These are phyloP conservation scores for Sporothrix schenckii DNA, from an alignment of 2,329 filamentous ascomycete genomes.

Conservation along the genomic window DNA sequence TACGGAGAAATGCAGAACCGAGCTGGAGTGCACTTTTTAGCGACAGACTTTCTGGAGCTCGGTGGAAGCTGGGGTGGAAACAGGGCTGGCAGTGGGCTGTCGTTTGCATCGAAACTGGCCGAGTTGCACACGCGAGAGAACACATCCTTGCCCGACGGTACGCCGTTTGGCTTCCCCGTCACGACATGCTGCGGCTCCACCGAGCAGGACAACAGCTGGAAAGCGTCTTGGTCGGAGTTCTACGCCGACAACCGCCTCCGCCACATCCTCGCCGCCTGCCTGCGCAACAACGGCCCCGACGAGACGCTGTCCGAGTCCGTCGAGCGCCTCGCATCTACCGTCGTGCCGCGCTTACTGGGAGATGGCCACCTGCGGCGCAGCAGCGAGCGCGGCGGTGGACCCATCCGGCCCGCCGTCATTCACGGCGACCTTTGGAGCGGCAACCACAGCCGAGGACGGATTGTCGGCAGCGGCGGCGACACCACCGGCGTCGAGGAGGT, in stretches of 20 bases:
- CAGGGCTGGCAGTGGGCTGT: conserved; percentile 52
- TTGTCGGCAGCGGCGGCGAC: conserved; percentile 52
- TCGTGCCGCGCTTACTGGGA: conserved; percentile 77
- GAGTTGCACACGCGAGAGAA: conserved; percentile 69
- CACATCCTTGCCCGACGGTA: conserved; percentile 64
- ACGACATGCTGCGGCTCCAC: conserved; percentile 86
- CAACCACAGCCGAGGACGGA: conserved; percentile 70
- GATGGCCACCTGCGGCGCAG: conserved; percentile 58
- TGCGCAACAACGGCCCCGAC: conserved; percentile 67
- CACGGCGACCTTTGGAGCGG: conserved; percentile 96
- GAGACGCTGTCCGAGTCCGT: conserved; percentile 64
- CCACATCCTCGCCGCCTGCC: conserved; percentile 61
- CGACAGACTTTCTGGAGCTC: conserved; percentile 80
- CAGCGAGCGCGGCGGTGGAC: conserved; percentile 45
- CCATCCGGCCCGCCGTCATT: conserved; percentile 73
- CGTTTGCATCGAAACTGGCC: conserved; percentile 75
- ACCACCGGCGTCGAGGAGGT: conserved; percentile 62
- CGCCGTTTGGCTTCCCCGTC: conserved; percentile 81
- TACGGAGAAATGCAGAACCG: conserved; percentile 64
- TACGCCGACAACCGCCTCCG: conserved; percentile 76
- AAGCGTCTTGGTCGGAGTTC: conserved; percentile 78
- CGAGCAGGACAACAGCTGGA: conserved; percentile 76
- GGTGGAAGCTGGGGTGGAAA: conserved; percentile 43
- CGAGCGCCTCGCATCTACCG: conserved; percentile 61
- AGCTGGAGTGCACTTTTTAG: conserved; percentile 59